Evolutionary conservation across 1,284 basidiomycete species (phyloP).

Genomic region (Apiotrichum domesticum): DNA sequence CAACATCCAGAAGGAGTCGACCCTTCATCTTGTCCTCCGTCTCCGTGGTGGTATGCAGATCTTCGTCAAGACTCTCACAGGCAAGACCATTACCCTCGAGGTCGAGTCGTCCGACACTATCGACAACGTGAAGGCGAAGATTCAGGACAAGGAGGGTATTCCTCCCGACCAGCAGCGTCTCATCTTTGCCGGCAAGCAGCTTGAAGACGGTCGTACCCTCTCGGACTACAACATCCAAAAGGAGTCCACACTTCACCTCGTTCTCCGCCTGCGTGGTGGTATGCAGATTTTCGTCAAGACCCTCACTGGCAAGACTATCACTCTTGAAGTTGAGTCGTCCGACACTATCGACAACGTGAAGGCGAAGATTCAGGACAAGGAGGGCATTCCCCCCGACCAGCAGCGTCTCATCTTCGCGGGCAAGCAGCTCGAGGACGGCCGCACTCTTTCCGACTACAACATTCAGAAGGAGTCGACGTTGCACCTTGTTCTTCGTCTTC

Average conservation of each 20-base stretch:
- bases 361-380: constrained; percentile 56
- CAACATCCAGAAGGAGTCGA: constrained; percentile 92
- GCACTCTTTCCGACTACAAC: constrained; percentile 86
- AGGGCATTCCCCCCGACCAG: constrained; percentile 82
- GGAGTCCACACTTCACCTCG: constrained; percentile 91
- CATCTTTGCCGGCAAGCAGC: constrained; percentile 98
- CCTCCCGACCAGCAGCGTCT: constrained; percentile 84
- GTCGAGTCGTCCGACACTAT: constrained; percentile 88
- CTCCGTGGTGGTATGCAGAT: constrained; percentile 53
- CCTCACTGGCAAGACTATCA: constrained; percentile 17
- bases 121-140: constrained; percentile 96
- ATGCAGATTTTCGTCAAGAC: too few relatives aligned
- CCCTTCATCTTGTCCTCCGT: constrained; percentile 90
- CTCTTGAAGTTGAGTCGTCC: too few relatives aligned
- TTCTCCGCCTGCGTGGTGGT: constrained; percentile 59
- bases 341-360: constrained; percentile 46
- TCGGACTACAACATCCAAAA: constrained; percentile 92
- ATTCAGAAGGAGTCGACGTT: constrained; percentile 44
- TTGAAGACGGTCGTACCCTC: constrained; percentile 86
- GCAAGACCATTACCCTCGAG: constrained; percentile 97
- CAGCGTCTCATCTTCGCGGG: constrained; percentile 91
- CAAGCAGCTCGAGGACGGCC: constrained; percentile 94
- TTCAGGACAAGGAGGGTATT: constrained; percentile 91
- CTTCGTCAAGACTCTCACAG: constrained; percentile 97
- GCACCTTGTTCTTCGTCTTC: constrained; percentile 49